Conservation (phyloP, 768 basidiomycete species). For the Royoungia palumana region DNA sequence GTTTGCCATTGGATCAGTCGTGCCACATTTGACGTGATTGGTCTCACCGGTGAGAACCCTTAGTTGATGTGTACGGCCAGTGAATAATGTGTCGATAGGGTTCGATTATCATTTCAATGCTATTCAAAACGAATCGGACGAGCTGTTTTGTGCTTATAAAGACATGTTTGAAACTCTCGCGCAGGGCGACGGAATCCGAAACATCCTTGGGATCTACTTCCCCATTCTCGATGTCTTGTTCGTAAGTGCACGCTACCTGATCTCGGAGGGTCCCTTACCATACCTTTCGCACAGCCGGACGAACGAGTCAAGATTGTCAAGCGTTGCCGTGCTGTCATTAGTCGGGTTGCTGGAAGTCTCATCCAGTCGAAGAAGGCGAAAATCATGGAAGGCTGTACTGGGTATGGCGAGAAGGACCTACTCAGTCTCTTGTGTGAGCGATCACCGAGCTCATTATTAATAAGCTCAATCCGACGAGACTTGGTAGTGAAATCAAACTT, state of each 20-base stretch:
- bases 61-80: background rate
- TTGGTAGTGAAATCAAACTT: slow-evolving; percentile 77
- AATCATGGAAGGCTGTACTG: slow-evolving; percentile 53
- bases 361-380: slow-evolving; percentile 78
- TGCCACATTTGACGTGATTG: slow-evolving; percentile 89
- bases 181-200: slow-evolving; percentile 43
- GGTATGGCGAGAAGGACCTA: slow-evolving; percentile 59
- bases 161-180: slow-evolving; percentile 83
- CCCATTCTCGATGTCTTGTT: slow-evolving; percentile 54
- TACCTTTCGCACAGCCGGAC: slow-evolving; percentile 46
- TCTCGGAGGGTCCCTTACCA: background rate
- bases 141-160: slow-evolving; percentile 74
- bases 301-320: slow-evolving; percentile 45
- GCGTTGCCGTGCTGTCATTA: slow-evolving; percentile 60
- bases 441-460: background rate
- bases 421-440: slow-evolving; percentile 73
- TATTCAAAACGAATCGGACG: slow-evolving; percentile 74
- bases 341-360: slow-evolving; percentile 67
- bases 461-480: slow-evolving; percentile 4
- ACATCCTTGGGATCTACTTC: slow-evolving; percentile 52
- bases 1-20: slow-evolving; percentile 79
- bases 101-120: slow-evolving; percentile 88
- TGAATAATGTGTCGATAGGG: slow-evolving; percentile 42
- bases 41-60: slow-evolving; percentile 62
- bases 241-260: slow-evolving; percentile 39